These are phyloP conservation scores for Neonectria punicea DNA, from an alignment of 2,329 filamentous ascomycete species.

Conservation along the genomic window DNA sequence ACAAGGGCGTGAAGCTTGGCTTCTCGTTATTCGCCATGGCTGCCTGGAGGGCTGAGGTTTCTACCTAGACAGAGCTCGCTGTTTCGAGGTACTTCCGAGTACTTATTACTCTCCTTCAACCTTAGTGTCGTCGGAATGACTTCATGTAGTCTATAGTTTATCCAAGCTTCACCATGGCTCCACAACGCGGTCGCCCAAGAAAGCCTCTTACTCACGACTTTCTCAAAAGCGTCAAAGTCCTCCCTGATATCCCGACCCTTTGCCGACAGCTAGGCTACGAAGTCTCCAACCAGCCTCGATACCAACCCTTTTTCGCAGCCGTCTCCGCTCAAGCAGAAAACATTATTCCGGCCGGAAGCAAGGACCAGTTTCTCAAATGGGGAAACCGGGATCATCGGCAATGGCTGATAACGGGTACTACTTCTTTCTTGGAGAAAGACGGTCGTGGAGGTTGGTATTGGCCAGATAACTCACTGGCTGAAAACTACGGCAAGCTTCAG, in stretches of 20 bases:
- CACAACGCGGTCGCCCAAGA: neutral
- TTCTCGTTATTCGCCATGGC: too few species aligned
- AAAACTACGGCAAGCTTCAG: neutral
- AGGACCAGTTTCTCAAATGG: neutral
- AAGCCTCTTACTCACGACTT: neutral
- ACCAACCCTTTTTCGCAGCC: neutral
- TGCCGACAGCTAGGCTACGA: neutral
- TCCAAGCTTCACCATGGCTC: neutral
- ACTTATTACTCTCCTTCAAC: neutral
- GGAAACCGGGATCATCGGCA: neutral
- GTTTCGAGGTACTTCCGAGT: neutral
- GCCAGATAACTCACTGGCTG: neutral
- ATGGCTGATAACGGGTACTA: neutral
- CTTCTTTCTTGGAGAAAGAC: neutral
- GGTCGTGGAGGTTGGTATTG: neutral
- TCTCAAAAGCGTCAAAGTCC: neutral
- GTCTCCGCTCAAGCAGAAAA: neutral
- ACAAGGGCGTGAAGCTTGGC: neutral
- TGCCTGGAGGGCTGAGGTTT: neutral
- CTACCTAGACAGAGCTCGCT: neutral
- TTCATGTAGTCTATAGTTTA: neutral
- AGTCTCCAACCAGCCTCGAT: neutral
- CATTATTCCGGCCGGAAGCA: neutral
- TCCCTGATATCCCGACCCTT: neutral
- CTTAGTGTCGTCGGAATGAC: neutral